Conservation (phyloP, 192 early-diverging fungal genomes). For the Mortierella hygrophila region DNA sequence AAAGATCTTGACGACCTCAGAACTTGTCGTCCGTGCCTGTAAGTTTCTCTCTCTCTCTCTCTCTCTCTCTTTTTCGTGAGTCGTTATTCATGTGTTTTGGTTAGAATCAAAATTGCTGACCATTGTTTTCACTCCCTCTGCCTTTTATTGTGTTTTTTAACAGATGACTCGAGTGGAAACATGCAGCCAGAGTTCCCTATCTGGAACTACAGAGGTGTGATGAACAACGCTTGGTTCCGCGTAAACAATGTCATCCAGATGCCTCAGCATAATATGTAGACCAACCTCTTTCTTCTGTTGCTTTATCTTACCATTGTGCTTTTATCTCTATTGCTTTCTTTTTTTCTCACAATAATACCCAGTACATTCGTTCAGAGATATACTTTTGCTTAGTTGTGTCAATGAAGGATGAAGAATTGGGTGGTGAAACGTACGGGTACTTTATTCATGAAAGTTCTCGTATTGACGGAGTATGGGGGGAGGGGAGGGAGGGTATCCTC, state of each 20-base stretch:
- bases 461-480: not conserved
- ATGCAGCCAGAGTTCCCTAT: constrained; percentile 84
- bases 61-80: not conserved
- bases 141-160: not conserved
- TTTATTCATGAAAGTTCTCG: not conserved
- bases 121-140: not conserved
- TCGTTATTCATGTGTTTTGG: not conserved
- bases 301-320: not conserved
- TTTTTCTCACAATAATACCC: not conserved
- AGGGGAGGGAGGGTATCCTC: not conserved
- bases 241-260: constrained; percentile 32
- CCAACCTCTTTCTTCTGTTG: not conserved
- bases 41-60: constrained; percentile 9
- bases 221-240: constrained; percentile 78
- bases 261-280: constrained; percentile 43
- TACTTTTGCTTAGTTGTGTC: too few relatives aligned
- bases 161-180: constrained; percentile 85
- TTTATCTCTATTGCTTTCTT: not conserved
- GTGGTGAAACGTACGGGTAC: not conserved
- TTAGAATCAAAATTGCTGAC: not conserved
- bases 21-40: constrained; percentile 86
- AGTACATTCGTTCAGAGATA: not conserved
- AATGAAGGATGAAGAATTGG: not conserved
- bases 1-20: constrained; percentile 59
- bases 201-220: constrained; percentile 86